Conservation (phyloP, 164 flowering plant species). For the Paratinospora sagittata region DNA sequence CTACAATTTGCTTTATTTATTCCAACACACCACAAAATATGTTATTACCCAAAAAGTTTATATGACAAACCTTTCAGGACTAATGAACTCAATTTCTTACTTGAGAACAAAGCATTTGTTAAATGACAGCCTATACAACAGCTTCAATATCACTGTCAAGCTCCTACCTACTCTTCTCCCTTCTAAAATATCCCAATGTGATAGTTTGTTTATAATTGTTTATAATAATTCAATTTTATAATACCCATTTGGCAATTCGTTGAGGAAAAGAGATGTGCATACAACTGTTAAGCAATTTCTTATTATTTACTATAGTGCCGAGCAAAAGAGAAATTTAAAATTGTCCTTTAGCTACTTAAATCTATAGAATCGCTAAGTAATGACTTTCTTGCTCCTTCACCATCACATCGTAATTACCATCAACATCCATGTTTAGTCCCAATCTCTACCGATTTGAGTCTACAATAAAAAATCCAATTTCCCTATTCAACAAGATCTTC, state of each 20-base stretch:
- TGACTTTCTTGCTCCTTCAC: background rate
- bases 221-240: background rate
- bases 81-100: background rate
- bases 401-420: background rate
- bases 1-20: background rate
- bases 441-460: too few relatives aligned
- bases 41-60: background rate
- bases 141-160: background rate
- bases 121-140: background rate
- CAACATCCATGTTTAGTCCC: background rate
- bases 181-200: background rate
- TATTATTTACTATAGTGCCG: too few relatives aligned
- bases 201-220: background rate
- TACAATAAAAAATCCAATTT: too few relatives aligned
- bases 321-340: too few relatives aligned
- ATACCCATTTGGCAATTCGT: background rate
- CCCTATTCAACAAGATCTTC: background rate
- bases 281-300: background rate
- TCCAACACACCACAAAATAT: background rate
- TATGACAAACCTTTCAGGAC: too few relatives aligned
- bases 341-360: background rate
- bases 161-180: background rate
- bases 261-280: background rate
- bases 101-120: background rate
- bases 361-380: background rate